Evolutionary conservation across 441 rosid species (phyloP), one percentile per base, ranked within the genome.

Genomic region (Bruguiera hainesii): DNA sequence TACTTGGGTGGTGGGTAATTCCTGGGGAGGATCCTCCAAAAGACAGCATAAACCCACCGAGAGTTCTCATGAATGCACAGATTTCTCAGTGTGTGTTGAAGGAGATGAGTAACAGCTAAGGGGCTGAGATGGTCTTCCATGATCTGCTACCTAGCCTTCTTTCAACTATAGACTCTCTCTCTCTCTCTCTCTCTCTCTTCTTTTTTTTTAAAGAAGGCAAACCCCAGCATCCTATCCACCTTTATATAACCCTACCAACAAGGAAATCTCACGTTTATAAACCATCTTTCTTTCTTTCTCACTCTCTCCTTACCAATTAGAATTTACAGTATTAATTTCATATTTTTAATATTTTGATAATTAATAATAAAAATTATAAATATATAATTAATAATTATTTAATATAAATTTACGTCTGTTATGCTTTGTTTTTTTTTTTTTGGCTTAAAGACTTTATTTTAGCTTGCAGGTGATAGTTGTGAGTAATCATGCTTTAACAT

Each of bases 1-100:
- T 86, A 94, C 98, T 91, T 94, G 78, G 98, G 98, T 60, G 98
- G 98, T 53, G 98, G 98, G 73, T 94, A 94, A 61, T 89, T 94
- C 75, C 98, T 88, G 61, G 98, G 98, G 73, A 94, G 85, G 88
- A 94, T 89, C 84, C 98, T 88, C 98, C 98, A 94, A 48, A 94
- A 94, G 64, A 94, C 98, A 60, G 97, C 98, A 87, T 94, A 94
- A 80, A 91, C 96, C 98, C 98, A 94, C 77, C 89, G 93, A 71
- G 96, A 89, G 64, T 84, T 85, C 20, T 87, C 96, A 75, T 85
- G 90, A 82, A 83, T 87, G 80, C 98, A 94, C 69, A 94, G 65
- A 80, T 96, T 89, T 81, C 98, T 85, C 42, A 94, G 87, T 2
- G 98, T 89, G 82, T 91, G 96, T 65, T 94, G 98, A 78, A 94